Evolutionary conservation across 148 eudicot species (phyloP), one percentile per base, ranked within the genome.

Genomic region (Salicornia ramosissima): DNA sequence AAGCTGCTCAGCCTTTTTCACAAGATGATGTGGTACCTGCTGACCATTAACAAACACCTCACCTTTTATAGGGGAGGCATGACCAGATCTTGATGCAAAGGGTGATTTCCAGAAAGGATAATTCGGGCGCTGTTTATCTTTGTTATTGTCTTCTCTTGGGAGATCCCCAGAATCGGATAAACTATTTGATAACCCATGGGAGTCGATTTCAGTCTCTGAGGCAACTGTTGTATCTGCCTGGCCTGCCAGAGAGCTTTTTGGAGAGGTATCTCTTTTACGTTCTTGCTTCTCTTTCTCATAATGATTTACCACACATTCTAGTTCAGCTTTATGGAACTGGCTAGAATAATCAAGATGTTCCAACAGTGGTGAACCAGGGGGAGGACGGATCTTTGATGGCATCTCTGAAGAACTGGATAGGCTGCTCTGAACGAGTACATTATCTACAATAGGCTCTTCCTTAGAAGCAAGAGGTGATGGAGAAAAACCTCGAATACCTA

Each of bases 1-100:
- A 33, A 85, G 55, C 78, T 87, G 88, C 76, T 90, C 95, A 19
- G 97, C 97, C 79, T 72, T 84, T 77, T 76, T 83, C 5, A 85
- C 80, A 33, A 50, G 64, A 56, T 83, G 86, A 58, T 71, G 75
- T 24, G 86, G 67, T 78, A 93, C 72, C 21, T 70, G 83, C 46
- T 83, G 86, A 49, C 96, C 95, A 72, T 93, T 93, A 49, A 93
- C 86, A 72, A 34, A 84, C 36, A 90, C 92, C 69, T 81, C 79
- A 18, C 68, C 62, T 68, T 69, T 73, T 59, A 63, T 77, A 70
- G 39, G 72, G 18, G 76, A 49, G 22, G 43, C 21, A 52, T 9
- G 65, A 52, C 50, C 58, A 60, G 76, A 30, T 67, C 30, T 54
- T 45, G 82, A 85, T 49, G 34, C 70, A 50, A 85, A 63, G 62